Conservation (phyloP, 331 rosid genomes). For the Ulmus americana region DNA sequence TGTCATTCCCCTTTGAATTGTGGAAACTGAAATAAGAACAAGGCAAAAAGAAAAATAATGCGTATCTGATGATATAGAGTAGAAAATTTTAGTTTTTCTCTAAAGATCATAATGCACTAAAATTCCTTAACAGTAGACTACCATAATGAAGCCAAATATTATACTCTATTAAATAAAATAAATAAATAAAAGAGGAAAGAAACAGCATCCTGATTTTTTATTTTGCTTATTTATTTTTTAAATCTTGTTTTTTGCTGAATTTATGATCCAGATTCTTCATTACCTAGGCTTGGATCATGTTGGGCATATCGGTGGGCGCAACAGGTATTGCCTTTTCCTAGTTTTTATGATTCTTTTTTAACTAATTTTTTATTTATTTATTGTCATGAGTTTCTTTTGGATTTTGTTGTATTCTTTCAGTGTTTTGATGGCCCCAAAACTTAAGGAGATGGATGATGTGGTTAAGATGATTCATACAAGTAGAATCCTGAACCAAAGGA, state of each 20-base stretch:
- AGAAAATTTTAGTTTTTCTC: background rate
- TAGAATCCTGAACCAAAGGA: slow-evolving; percentile 37
- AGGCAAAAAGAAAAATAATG: background rate
- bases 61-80: background rate
- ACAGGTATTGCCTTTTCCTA: slow-evolving; percentile 40
- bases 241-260: slow-evolving; percentile 36
- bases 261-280: slow-evolving; percentile 83
- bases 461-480: slow-evolving; percentile 68
- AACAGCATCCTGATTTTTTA: background rate
- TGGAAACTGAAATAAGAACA: no score
- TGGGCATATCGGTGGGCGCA: slow-evolving; percentile 94
- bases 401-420: slow-evolving; percentile 47
- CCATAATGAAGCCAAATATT: background rate
- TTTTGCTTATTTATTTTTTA: background rate
- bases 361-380: slow-evolving; percentile 18
- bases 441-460: slow-evolving; percentile 89
- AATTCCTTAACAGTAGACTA: background rate
- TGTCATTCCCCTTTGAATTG: background rate
- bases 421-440: slow-evolving; percentile 72
- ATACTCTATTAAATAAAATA: background rate
- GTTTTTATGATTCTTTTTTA: slow-evolving; percentile 18
- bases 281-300: slow-evolving; percentile 96
- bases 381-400: slow-evolving; percentile 27
- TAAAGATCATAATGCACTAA: background rate
- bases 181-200: background rate